Evolutionary conservation across 441 rosid genomes (phyloP), one percentile per base, ranked within the genome.

Genomic region (Jatropha multifida): DNA sequence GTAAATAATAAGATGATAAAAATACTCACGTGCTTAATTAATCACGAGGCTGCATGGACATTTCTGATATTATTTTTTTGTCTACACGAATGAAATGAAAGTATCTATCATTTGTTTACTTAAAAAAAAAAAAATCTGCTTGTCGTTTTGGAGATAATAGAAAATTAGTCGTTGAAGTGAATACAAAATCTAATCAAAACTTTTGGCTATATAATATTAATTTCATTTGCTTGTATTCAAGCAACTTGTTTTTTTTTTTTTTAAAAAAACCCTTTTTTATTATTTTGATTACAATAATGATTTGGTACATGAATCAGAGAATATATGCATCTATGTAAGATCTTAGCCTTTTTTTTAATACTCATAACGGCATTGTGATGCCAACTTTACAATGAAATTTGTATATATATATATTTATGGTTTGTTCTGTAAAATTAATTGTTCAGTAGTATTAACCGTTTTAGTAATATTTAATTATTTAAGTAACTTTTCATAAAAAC

Each of bases 21-120:
- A 37, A 48, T 62, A 5, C 6, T 14, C 77, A 79, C 76, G 65
- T 74, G 80, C 63, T 42, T 27, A 18, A 49, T 58, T 11, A 58
- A 32, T 32, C 32, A 32, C 37, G 62, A 58, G 62, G 37, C 62
- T 58, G 62, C 37, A 10, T 58, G 32, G 32, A 58, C 20, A 8
- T 10, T 58, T 58, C 61, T 7, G 32, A 32, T 32, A 32, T 32
- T 32, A 32, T 32, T 32, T 32, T 32, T 32, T 32, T 1, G 1
- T 32, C 2, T 2, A 32, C 32, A 32, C 0, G 32, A 32, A 32
- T 32, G 32, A 1, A 32, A 32, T 0, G 32, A 2, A 1, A 32
- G 18, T 54, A 17, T 17, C 58, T 54, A 5, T 54, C 58, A 54
- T 54, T 54, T 17, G 58, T 54, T 17, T 15, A 17, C 58, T 54